phyloP scores from a whole-genome alignment of 1,139 yeast genomes.

The Eremothecium gossypii region DNA sequence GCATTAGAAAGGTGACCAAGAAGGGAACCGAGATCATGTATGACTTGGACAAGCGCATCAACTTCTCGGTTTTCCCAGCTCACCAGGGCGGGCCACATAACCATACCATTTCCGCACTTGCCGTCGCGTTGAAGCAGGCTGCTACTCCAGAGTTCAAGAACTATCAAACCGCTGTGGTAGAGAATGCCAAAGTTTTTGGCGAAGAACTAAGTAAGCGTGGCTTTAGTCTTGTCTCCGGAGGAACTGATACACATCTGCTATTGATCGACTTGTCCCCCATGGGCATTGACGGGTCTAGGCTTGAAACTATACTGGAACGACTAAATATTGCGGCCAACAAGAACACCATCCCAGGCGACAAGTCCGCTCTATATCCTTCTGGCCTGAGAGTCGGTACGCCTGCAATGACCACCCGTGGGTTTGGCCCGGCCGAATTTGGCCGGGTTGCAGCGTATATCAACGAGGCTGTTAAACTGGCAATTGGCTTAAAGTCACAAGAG shows the following conservation, averaged over 20 bases:
- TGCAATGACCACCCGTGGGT: slow-evolving; percentile 96
- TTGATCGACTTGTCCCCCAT: slow-evolving; percentile 76
- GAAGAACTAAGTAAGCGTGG: slow-evolving; percentile 57
- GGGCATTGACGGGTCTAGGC: slow-evolving; percentile 91
- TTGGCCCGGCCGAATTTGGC: slow-evolving; percentile 66
- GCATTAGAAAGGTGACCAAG: slow-evolving; percentile 71
- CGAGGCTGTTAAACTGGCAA: slow-evolving; percentile 61
- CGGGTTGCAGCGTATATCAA: slow-evolving; percentile 73
- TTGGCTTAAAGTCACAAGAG: slow-evolving; percentile 47
- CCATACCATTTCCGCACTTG: slow-evolving; percentile 95
- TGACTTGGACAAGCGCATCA: slow-evolving; percentile 90
- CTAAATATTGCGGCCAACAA: slow-evolving; percentile 91
- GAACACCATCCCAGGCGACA: slow-evolving; percentile 94
- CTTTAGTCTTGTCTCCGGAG: slow-evolving; percentile 75
- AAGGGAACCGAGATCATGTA: slow-evolving; percentile 81
- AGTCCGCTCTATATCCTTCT: slow-evolving; percentile 88
- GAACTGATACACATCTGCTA: slow-evolving; percentile 92
- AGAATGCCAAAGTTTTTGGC: slow-evolving; percentile 74
- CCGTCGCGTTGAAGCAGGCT: slow-evolving; percentile 94
- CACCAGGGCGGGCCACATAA: slow-evolving; percentile 99
- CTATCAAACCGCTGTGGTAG: slow-evolving; percentile 79
- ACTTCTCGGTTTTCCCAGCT: slow-evolving; percentile 98
- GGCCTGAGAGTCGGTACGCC: slow-evolving; percentile 97
- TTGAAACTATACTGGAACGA: slow-evolving; percentile 82
- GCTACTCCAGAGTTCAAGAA: slow-evolving; percentile 82